Evolutionary conservation across 257 asterid species (phyloP), one percentile per base, ranked within the genome.

Genomic region (Thymus mandschuricus): DNA sequence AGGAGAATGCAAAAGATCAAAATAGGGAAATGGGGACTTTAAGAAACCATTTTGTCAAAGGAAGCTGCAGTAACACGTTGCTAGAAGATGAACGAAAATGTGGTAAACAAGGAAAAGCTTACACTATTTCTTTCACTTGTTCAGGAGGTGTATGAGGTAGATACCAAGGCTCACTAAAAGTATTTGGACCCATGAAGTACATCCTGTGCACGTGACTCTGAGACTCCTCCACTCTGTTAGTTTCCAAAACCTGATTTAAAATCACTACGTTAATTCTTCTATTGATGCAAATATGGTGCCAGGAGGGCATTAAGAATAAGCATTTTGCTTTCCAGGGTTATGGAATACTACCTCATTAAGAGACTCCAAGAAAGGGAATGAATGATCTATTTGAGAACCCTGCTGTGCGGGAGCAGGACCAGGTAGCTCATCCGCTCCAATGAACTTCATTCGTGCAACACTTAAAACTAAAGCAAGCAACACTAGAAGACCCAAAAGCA

Each of bases 201-300:
- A 95, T 88, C 85, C 99, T 95, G 75, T 95, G 97, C 73, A 95
- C 96, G 45, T 95, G 99, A 78, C 91, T 92, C 80, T 92, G 97
- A 28, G 98, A 95, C 79, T 95, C 98, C 87, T 90, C 99, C 73
- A 86, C 97, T 84, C 99, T 89, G 83, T 92, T 92, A 66, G 96
- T 95, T 83, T 95, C 99, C 89, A 95, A 51, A 62, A 95, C 99
- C 99, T 95, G 96, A 74, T 81, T 51, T 69, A 55, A 41, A 65
- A 63, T 76, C 70, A 73, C 48, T 3, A 34, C 33, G 64, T 81
- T 69, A 74, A 10, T 55, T 56, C 48, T 76, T 64, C 57, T 60
- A 67, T 55, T 46, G 46, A 30, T 64, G 46, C 55, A 62, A 59
- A 68, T 55, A 71, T 49, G 41, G 34, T n/a, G 52, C 74, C 43